Evolutionary conservation across 1,284 basidiomycete species (phyloP), one percentile per base, ranked within the genome.

Genomic region (Apiotrichum siamense): DNA sequence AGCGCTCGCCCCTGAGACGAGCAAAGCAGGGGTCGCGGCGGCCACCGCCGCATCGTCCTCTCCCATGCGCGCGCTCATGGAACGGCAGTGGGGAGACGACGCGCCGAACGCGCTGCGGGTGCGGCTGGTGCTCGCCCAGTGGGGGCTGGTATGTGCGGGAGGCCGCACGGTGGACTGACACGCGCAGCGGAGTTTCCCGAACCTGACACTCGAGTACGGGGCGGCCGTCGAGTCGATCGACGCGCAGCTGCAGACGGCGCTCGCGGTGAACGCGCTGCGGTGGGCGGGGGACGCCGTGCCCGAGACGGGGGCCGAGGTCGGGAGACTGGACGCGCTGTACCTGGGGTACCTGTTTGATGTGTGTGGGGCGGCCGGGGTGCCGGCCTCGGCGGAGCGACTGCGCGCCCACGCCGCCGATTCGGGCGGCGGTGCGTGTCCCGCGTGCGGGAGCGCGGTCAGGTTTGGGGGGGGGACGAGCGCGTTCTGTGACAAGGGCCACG

Each of bases 401-500:
- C 43, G 43, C 33, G 35, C 42, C 13, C 42, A 45, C 38, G 42
- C 42, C 25, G 42, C 43, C 20, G 38, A 23, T 35, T 18, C 39
- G 25, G 7, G 38, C 47, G 10, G 38, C 35, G n/a, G 33, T 27
- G 23, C 38, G 18, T 58, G 57, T 25, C 57, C 57, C 4, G 57
- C 57, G 1, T 58, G 57, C 23, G 48, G 50, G 13, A 32, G 41
- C 23, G 31, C 24, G 11, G 46, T 58, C 18, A 25, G 36, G 27
- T 42, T 41, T 20, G 43, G 32, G 17, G 33, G 27, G 17, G 52
- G 43, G 11, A 7, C 18, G 9, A 40, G 36, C 1, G 44, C 46
- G 4, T 33, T 21, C 23, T 68, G 66, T 46, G 32, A 26, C 3
- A 64, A 61, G 20, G 66, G 66, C 1, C 68, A 72, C 52, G 60